phyloP scores from a whole-genome alignment of 129 eudicot genomes.

The Artemisia argyi region DNA sequence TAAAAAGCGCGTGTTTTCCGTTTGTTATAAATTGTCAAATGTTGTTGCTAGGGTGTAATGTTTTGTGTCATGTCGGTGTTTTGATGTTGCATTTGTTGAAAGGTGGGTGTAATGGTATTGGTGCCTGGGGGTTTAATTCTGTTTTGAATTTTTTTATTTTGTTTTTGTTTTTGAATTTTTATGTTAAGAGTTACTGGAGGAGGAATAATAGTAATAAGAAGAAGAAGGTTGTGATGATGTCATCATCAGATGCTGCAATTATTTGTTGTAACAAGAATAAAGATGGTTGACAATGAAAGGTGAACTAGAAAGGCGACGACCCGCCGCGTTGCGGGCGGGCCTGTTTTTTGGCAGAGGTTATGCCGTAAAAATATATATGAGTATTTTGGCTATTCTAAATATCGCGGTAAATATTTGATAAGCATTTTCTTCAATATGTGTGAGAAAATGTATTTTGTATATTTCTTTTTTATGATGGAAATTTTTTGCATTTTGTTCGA shows the following conservation, averaged over 20 bases:
- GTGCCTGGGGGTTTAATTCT: conserved; percentile 83
- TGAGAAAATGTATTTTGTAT: too few relatives aligned
- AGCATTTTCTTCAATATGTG: too few relatives aligned
- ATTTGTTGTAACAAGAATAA: conserved; percentile 24
- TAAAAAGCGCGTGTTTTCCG: conserved; percentile 72
- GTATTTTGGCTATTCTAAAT: too few relatives aligned
- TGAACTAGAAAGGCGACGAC: too few relatives aligned
- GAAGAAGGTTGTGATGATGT: not conserved
- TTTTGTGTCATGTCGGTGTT: conserved; percentile 73
- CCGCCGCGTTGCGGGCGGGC: too few relatives aligned
- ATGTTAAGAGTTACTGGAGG: conserved; percentile 38
- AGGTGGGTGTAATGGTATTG: conserved; percentile 90
- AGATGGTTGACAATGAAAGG: conserved; percentile 24
- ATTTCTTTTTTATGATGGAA: too few relatives aligned
- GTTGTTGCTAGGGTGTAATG: conserved; percentile 45
- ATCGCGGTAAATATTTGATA: too few relatives aligned
- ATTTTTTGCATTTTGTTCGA: too few relatives aligned
- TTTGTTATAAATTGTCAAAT: conserved; percentile 69
- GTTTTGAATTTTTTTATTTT: conserved; percentile 58
- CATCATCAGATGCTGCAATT: conserved; percentile 6
- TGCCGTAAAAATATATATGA: too few relatives aligned
- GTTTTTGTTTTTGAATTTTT: conserved; percentile 58
- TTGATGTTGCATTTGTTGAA: conserved; percentile 50
- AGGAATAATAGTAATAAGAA: conserved; percentile 13
- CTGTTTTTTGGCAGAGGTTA: too few relatives aligned